phyloP scores from a whole-genome alignment of 495 filamentous ascomycete species.

The Aspergillus diversus region DNA sequence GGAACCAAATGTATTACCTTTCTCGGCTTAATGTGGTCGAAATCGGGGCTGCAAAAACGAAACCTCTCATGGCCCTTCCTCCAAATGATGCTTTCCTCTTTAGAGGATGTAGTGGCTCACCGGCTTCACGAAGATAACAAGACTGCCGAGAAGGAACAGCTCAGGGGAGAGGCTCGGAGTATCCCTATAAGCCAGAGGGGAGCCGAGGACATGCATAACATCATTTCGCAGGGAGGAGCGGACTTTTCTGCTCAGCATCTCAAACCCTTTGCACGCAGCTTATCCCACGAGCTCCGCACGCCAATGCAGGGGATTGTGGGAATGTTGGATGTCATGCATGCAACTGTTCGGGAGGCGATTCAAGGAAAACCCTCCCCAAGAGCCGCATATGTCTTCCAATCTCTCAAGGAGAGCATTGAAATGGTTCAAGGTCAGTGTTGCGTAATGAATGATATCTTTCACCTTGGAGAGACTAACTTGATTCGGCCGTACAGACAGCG shows the following conservation, averaged over 20 bases:
- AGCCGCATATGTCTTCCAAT: constrained; percentile 59
- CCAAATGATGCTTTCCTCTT: constrained; percentile 73
- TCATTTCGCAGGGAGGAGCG: constrained; percentile 25
- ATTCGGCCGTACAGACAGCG: constrained; percentile 59
- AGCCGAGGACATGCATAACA: constrained; percentile 39
- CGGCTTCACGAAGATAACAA: constrained; percentile 57
- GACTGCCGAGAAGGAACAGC: constrained; percentile 35
- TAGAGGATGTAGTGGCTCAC: constrained; percentile 71
- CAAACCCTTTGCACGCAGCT: constrained; percentile 75
- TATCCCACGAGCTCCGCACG: constrained; percentile 80
- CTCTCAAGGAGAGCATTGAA: constrained; percentile 74
- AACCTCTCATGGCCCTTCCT: constrained; percentile 69
- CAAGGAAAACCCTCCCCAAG: constrained; percentile 55
- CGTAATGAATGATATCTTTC: too few species aligned
- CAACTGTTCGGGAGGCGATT: constrained; percentile 72
- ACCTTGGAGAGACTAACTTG: background rate
- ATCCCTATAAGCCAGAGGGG: constrained; percentile 28
- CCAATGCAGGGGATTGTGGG: constrained; percentile 87
- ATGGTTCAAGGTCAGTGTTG: constrained; percentile 59
- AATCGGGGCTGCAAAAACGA: constrained; percentile 59
- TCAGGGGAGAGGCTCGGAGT: constrained; percentile 24
- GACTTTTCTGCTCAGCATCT: constrained; percentile 63
- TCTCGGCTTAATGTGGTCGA: constrained; percentile 76
- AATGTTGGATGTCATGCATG: constrained; percentile 86
- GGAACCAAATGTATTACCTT: constrained; percentile 73